Evolutionary conservation across 2,329 filamentous ascomycete species (phyloP), one percentile per base, ranked within the genome.

Genomic region (Alternaria arbusti): DNA sequence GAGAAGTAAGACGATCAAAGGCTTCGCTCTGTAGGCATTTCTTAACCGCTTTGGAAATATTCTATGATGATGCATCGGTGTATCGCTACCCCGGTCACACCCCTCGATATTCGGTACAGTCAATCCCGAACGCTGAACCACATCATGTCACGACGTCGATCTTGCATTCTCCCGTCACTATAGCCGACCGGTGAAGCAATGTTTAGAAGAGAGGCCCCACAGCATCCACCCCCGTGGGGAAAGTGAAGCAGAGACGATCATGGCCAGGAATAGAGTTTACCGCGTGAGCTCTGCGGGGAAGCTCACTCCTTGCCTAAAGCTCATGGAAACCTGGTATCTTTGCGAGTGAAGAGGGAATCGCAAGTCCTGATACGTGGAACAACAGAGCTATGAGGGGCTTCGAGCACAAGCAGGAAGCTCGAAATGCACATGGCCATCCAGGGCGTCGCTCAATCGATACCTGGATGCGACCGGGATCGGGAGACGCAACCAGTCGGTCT

Each of bases 101-200:
- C 54, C 60, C 61, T 65, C 55, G 23, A 47, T 47, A 3, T 44
- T 70, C 70, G 70, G 70, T 43, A 10, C 17, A 61, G 30, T 49
- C 36, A 50, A 44, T 20, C 25, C 66, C 60, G 57, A 68, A 47
- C 28, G 30, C 26, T 59, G 54, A 57, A 59, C 51, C 44, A 59
- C 25, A 30, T 10, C 44, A 25, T 56, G 13, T 11, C 10, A 47
- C 32, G 26, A 17, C 12, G 59, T 59, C 61, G 61, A 65, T 69
- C 61, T 45, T 60, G 50, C 25, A 45, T 52, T 56, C 59, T 63
- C 13, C 59, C 54, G 54, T 56, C 49, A 40, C 23, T 46, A 22
- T 12, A 61, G 32, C 36, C 26, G 54, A 22, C 25, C 40, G 15
- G 15, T 47, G 11, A 40, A 60, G 20, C 44, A 13, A 36, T 51